phyloP scores from a whole-genome alignment of 2,329 filamentous ascomycete species.

The Cryphonectria parasitica region DNA sequence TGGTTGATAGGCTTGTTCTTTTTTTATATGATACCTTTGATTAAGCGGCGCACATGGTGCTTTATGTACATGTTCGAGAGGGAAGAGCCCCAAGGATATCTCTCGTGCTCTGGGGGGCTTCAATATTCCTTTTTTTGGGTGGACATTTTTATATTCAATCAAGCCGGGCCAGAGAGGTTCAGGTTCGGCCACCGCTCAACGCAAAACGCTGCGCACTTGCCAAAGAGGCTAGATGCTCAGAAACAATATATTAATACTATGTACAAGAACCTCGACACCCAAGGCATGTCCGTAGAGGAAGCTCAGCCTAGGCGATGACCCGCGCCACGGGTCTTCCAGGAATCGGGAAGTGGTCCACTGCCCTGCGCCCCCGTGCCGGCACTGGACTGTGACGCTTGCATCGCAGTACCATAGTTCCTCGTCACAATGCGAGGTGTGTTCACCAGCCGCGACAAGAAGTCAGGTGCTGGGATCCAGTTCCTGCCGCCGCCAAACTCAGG shows the following conservation, averaged over 20 bases:
- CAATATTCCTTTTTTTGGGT: background rate
- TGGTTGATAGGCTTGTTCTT: slow-evolving; percentile 32
- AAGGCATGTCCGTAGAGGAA: background rate
- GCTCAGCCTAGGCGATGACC: slow-evolving; percentile 64
- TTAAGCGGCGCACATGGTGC: background rate
- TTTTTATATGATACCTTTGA: slow-evolving; percentile 5
- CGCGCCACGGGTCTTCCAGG: slow-evolving; percentile 66
- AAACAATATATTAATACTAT: slow-evolving; percentile 20
- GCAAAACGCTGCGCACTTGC: slow-evolving; percentile 14
- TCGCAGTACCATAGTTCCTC: slow-evolving; percentile 66
- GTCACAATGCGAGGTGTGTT: slow-evolving; percentile 51
- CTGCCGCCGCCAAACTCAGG: slow-evolving; percentile 84
- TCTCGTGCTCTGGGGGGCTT: slow-evolving; percentile 11
- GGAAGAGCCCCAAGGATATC: background rate
- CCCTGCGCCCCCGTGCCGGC: slow-evolving; percentile 46
- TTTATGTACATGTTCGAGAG: background rate
- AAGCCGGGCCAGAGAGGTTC: background rate
- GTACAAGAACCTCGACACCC: background rate
- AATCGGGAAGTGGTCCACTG: slow-evolving; percentile 60
- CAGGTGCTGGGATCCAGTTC: slow-evolving; percentile 76
- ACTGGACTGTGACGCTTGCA: slow-evolving; percentile 47
- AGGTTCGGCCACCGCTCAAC: background rate
- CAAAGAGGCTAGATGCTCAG: slow-evolving; percentile 25
- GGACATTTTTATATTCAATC: background rate
- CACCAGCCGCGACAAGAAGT: slow-evolving; percentile 71